Evolutionary conservation across 2,329 filamentous ascomycete genomes (phyloP), one percentile per base, ranked within the genome.

Genomic region (Aspergillus hiratsukae): DNA sequence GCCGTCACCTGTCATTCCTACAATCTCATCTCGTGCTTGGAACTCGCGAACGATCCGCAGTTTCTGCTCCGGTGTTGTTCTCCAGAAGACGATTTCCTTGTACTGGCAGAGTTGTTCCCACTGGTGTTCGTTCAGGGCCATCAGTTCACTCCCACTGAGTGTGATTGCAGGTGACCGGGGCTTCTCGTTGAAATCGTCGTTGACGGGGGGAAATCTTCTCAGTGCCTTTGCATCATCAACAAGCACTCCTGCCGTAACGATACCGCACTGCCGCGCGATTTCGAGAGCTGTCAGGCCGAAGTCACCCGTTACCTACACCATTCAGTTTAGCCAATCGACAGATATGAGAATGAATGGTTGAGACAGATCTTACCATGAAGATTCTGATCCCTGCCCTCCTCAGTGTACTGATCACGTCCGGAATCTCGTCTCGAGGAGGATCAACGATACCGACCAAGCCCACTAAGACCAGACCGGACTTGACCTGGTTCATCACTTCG

Each of bases 1-100:
- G 40, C 77, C 77, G 58, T 78, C 76, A 4, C 78, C 76, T 1
- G 76, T 78, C 77, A 79, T 81, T 6, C 77, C 82, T 5, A 85
- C 82, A 31, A 83, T 81, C 45, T 83, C 76, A 4, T 82, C 78
- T 8, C 82, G 77, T 0, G 78, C 72, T 66, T 90, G 88, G 58
- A 91, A 86, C 68, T 89, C 87, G 29, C 83, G 83, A n/a, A 92
- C 88, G 58, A 91, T 91, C 35, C 87, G 84, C 6, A 91, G 81
- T 69, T 92, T 92, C 68, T 91, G 88, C 66, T 91, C 88, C 0
- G 88, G 88, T 0, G 88, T 91, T 0, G 88, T 91, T 11, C 87
- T 80, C 0, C 88, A 86, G 67, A 91, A 91, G 11, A 91, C 86
- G 9, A 91, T 87, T 66, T 91, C 88, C 27, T 84, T 78, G 62